Base-by-base conservation (phyloP, 2,329 filamentous ascomycete genomes). In the Aspergillus caelatus region DNA sequence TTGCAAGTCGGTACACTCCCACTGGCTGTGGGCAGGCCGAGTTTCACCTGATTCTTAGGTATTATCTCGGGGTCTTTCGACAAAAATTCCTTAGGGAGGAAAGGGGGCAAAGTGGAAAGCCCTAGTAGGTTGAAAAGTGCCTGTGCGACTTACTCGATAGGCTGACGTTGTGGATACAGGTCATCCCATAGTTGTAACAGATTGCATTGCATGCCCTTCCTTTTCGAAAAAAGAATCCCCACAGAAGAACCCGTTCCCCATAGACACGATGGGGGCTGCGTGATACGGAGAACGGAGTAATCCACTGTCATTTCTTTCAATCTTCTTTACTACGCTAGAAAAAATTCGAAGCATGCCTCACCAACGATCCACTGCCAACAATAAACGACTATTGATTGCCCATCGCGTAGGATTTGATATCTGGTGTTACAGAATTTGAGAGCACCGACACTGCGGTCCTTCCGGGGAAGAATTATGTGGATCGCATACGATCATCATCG, bases 391-490 rank as follows among this genome's bases (percentile, higher is more conserved):
- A 41, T 23, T 57, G 39, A 61, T 67, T 62, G 60, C 64, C 62
- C 36, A 54, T 14, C n/a, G 11, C 16, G n/a, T 30, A 26, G 39
- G 19, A n/a, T 41, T 41, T 41, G 36, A 52, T 43, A 52, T 50
- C 63, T 60, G 45, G 60, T 60, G 66, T 68, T 68, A 65, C 68
- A 61, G 64, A 59, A 58, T 55, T 34, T 21, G 28, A 50, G 57
- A 60, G 65, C 69, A 70, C 71, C 69, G 68, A 69, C 66, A 70
- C 66, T 43, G 61, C 62, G 73, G 71, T 70, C 68, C 64, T 63
- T 56, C 60, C 54, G 67, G 72, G 71, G 68, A 65, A 67, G 61
- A 63, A 60, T 50, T 67, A 68, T 71, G 71, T 72, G 71, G 71
- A 72, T 67, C 67, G 61, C 60, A 14, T 65, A 61, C 63, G 68